phyloP scores from a whole-genome alignment of 2,329 filamentous ascomycete species.

The Epichloe gansuensis region DNA sequence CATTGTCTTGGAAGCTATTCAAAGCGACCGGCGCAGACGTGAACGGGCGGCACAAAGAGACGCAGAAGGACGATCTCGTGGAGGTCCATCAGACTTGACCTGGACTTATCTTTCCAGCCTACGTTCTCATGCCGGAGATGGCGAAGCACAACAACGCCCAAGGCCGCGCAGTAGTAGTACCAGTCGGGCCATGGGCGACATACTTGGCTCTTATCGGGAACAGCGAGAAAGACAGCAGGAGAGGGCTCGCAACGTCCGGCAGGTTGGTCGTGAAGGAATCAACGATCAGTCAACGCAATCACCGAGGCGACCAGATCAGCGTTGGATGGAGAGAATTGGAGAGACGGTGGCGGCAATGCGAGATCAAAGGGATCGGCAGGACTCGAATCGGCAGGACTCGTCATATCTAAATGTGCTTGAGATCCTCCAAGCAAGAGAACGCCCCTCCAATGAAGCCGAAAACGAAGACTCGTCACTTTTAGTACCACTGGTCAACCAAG shows the following conservation, averaged over 20 bases:
- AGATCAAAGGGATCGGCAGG: conserved; percentile 24
- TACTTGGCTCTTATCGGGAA: conserved; percentile 26
- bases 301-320: conserved; percentile 15
- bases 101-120: conserved; percentile 11
- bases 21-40: conserved; percentile 38
- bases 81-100: conserved; percentile 9
- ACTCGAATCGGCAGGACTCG: conserved; percentile 22
- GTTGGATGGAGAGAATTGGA: conserved; percentile 21
- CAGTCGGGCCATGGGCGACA: conserved; percentile 26
- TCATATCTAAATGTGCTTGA: conserved; percentile 26
- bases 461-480: conserved; percentile 25
- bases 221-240: conserved; percentile 23
- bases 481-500: conserved; percentile 26
- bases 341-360: conserved; percentile 25
- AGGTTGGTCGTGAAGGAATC: conserved; percentile 17
- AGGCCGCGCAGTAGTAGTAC: conserved; percentile 23
- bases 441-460: conserved; percentile 18
- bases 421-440: conserved; percentile 24
- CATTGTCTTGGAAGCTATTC: conserved; percentile 43
- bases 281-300: conserved; percentile 1
- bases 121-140: conserved; percentile 11
- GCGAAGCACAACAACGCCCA: conserved; percentile 19
- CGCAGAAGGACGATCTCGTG: conserved; percentile 13
- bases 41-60: conserved; percentile 26
- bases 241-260: conserved; percentile 22